phyloP scores from a whole-genome alignment of 345 rosid genomes.

The Mallotus nudiflorus region DNA sequence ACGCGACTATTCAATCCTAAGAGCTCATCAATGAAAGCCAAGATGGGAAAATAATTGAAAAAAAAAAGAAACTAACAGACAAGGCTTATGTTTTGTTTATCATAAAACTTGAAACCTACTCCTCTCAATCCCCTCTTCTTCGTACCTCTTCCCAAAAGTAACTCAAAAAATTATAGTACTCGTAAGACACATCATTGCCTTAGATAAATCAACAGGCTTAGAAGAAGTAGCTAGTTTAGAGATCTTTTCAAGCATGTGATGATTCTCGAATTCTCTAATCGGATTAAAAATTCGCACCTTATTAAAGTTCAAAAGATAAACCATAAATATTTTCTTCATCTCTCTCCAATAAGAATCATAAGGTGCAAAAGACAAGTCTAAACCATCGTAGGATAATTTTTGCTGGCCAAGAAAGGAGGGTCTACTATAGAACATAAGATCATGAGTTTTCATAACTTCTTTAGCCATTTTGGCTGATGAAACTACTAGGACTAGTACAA shows the following conservation, averaged over 20 bases:
- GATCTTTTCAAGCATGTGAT: conserved; percentile 33
- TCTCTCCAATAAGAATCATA: background rate
- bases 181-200: conserved; percentile 23
- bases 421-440: too few species aligned
- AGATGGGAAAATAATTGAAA: conserved; percentile 40
- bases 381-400: conserved; percentile 2
- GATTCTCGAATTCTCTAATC: conserved; percentile 44
- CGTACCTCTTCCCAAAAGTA: conserved; percentile 48
- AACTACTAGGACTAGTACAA: background rate
- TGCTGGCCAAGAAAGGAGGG: background rate
- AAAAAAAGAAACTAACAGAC: conserved; percentile 38
- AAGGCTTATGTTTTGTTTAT: conserved; percentile 33
- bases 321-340: background rate
- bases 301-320: background rate
- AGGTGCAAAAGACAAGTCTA: background rate
- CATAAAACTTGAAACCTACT: conserved; percentile 26
- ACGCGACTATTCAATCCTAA: conserved; percentile 33
- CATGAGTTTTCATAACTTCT: background rate
- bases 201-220: background rate
- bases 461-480: conserved; percentile 11
- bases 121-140: conserved; percentile 25
- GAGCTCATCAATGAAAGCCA: conserved; percentile 47
- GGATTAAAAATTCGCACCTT: conserved; percentile 37
- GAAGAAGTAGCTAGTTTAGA: background rate
- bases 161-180: conserved; percentile 35